Evolutionary conservation across 495 filamentous ascomycete species (phyloP), one percentile per base, ranked within the genome.

Genomic region (Annulohypoxylon moriforme): DNA sequence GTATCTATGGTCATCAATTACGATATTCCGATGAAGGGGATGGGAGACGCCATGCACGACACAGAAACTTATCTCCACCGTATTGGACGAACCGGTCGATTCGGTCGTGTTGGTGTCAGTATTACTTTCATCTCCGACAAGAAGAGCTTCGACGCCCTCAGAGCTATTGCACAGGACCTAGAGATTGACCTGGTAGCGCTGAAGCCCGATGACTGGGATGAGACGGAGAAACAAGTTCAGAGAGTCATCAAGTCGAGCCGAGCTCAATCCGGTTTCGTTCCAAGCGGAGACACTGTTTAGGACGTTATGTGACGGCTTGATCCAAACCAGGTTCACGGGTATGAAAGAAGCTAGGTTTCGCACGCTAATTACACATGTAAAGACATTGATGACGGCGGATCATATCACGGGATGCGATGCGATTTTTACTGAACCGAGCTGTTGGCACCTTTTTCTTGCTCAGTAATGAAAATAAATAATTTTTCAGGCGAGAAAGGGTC

Each of bases 1-100:
- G 96, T 98, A 2, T 96, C 93, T 16, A 92, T 99, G 86, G 96
- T 99, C 34, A 91, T 99, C 81, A 99, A 99, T 83, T 99, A 98
- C 80, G 91, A 90, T 74, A 89, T 90, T 66, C 89, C 89, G 1
- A 88, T 89, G 81, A 88, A 87, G 70, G 84, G 84, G 7, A 60
- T 74, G 18, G 80, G 80, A 57, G 82, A 87, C 36, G 56, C 67
- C 11, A 81, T 81, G 60, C 89, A 94, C 2, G 96, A 99, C 74
- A 87, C 86, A 24, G 93, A 97, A 80, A 98, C 96, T 4, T 99
- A 99, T 77, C 92, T 99, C 42, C 96, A 99, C 86, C 92, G 96
- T 79, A 98, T 98, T 77, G 96, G 96, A 64, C 93, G 96, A 77
- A 98, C 96, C 1, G 96, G 96, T 59, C 93, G 96, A 46, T 99